Base-by-base conservation (phyloP, 2,329 filamentous ascomycete species). In the Cladosporium sp. region DNA sequence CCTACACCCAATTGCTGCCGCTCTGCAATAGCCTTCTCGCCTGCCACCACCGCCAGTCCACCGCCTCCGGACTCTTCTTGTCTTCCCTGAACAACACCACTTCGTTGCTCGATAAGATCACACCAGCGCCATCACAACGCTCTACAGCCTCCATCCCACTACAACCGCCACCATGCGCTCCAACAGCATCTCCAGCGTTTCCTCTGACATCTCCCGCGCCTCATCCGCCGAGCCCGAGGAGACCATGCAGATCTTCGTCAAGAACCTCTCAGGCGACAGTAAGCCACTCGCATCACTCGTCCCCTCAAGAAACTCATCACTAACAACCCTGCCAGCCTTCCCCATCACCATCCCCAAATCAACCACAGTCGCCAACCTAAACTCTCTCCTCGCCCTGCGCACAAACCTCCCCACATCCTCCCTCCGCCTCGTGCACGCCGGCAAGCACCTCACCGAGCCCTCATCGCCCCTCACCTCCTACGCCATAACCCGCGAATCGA, bases 231-330 rank as follows among this genome's bases (percentile, higher is more conserved):
- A 81, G 58, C 66, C 72, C 49, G 75, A 78, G 55, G 76, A 80
- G 52, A 82, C 76, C 37, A 83, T 83, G 74, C 80, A 83, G 68
- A 82, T 85, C 71, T 84, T 85, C 72, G 78, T 85, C 71, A 84
- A 83, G 74, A 80, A 79, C 67, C 73, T 83, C 50, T 75, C 79
- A 35, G 82, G 82, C 64, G 77, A 79, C 70, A 84, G 83, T 85
- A 75, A 71, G 81, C 73, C 37, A 37, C 36, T 28, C 12, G 3
- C 32, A n/a, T 51, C 54, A 61, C 56, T 63, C 53, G 58, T 47
- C 42, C 17, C 2, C 34, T 5, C 15, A 15, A 12, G 36, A 58
- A 51, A 49, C 40, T 35, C 28, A 45, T 54, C 51, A 57, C 59
- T 60, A 55, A 60, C 69, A 69, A 9, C 28, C 60, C 53, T 24